Percentiles rank a stretch among this genome's conserved stretches.
phyloP scores from a whole-genome alignment of 2,329 filamentous ascomycete genomes.

The Intubia oerlemansii region DNA sequence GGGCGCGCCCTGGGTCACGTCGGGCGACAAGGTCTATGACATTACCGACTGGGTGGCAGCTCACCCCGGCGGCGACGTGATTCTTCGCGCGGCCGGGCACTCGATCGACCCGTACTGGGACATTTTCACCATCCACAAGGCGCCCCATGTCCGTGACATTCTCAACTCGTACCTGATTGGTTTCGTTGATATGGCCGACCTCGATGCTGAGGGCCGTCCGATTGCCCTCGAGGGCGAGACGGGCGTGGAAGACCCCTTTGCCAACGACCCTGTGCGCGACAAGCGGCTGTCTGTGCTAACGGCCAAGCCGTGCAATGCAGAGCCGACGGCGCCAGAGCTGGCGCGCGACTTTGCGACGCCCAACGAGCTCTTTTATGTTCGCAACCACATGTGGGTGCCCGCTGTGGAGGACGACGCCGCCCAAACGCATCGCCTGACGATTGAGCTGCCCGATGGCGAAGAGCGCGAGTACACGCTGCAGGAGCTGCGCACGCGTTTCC shows the following conservation, averaged over 20 bases:
- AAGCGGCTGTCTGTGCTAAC: slow-evolving; percentile 27
- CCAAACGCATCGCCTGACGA: slow-evolving; percentile 22
- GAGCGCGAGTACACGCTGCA: slow-evolving; percentile 28
- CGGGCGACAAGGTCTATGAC: slow-evolving; percentile 43
- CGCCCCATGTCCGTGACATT: slow-evolving; percentile 40
- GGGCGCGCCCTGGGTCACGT: slow-evolving; percentile 36
- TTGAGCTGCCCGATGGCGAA: slow-evolving; percentile 37
- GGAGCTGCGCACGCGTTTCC: slow-evolving; percentile 31
- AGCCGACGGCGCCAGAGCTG: slow-evolving; percentile 29
- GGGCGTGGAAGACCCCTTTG: slow-evolving; percentile 39
- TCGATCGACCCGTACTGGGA: slow-evolving; percentile 49
- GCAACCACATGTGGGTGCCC: slow-evolving; percentile 45
- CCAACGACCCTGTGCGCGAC: slow-evolving; percentile 29
- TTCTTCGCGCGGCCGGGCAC: slow-evolving; percentile 41
- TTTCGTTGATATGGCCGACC: slow-evolving; percentile 33
- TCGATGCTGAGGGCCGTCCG: slow-evolving; percentile 29
- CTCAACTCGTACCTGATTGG: slow-evolving; percentile 44
- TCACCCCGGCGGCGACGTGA: slow-evolving; percentile 47
- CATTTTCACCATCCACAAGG: slow-evolving; percentile 48
- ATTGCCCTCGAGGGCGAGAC: slow-evolving; percentile 17
- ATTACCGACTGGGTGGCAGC: slow-evolving; percentile 46
- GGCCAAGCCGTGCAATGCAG: slow-evolving; percentile 36
- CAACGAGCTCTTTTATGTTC: slow-evolving; percentile 33
- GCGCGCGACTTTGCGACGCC: slow-evolving; percentile 29
- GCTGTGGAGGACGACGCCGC: slow-evolving; percentile 11